Evolutionary conservation across 2,329 filamentous ascomycete genomes (phyloP).

Genomic region (Ophiostoma triangulosporum): DNA sequence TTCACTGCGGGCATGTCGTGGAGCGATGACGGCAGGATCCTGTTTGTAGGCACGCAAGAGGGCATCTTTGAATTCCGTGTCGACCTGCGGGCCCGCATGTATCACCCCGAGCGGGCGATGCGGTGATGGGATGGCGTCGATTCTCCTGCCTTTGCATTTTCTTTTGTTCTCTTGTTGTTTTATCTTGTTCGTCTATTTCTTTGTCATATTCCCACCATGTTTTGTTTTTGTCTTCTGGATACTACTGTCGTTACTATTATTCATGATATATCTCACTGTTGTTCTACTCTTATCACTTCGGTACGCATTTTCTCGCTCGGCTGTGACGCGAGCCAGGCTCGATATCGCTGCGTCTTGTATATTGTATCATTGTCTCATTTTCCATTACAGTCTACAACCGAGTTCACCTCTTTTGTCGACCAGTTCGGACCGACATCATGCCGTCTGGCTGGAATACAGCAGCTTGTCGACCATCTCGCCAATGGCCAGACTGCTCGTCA

Average conservation of each 20-base stretch:
- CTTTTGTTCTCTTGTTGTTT: background rate
- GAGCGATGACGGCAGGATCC: constrained; percentile 44
- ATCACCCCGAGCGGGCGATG: constrained; percentile 40
- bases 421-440: no score
- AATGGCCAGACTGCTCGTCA: constrained; percentile 80
- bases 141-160: background rate
- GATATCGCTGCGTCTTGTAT: no score
- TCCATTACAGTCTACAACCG: no score
- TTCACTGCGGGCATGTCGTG: constrained; percentile 48
- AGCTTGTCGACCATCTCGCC: constrained; percentile 55
- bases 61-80: constrained; percentile 65
- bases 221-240: background rate
- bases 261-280: background rate
- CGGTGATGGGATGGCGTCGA: constrained; percentile 23
- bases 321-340: no score
- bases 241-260: background rate
- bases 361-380: no score
- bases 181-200: background rate
- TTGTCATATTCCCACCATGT: background rate
- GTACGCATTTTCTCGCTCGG: no score
- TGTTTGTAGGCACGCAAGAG: constrained; percentile 55
- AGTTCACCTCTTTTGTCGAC: background rate
- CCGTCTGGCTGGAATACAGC: constrained; percentile 24
- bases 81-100: constrained; percentile 47
- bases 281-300: no score